phyloP scores from a whole-genome alignment of 140 eudicot species.

The Erigeron philadelphicus region DNA sequence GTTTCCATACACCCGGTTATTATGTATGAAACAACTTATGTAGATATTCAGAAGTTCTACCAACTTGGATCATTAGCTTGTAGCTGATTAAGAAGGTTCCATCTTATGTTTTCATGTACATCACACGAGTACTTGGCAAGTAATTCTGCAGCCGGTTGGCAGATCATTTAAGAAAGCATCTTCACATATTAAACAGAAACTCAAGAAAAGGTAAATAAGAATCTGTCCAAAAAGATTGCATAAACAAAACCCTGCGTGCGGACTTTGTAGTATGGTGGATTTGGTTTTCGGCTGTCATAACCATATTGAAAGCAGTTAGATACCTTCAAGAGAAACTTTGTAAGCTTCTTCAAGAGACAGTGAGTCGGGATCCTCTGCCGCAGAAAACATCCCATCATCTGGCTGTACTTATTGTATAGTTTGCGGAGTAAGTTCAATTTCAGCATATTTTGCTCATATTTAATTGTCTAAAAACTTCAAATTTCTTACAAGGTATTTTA shows the following conservation, averaged over 20 bases:
- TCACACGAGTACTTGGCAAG: not conserved
- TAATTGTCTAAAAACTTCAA: not conserved
- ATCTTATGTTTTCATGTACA: not conserved
- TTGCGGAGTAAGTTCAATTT: not conserved
- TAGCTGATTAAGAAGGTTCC: not conserved
- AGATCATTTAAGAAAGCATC: not conserved
- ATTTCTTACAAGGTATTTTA: not conserved
- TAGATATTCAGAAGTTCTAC: no score
- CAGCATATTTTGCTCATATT: not conserved
- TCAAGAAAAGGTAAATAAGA: not conserved
- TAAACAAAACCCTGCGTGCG: not conserved
- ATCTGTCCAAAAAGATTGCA: not conserved
- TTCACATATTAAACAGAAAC: not conserved
- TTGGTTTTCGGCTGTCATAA: not conserved
- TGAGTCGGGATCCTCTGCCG: not conserved
- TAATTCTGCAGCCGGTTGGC: not conserved
- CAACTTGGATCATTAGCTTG: not conserved
- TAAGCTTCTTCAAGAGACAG: not conserved
- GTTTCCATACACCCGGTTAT: no score
- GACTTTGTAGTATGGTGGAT: not conserved
- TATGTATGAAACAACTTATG: no score
- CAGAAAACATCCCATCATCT: not conserved
- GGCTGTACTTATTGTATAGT: not conserved
- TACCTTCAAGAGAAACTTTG: not conserved
- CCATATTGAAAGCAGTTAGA: not conserved